These are phyloP conservation scores for Toxoplasma gondii DNA, from an alignment of 169 alveolate species.

Conservation along the genomic window DNA sequence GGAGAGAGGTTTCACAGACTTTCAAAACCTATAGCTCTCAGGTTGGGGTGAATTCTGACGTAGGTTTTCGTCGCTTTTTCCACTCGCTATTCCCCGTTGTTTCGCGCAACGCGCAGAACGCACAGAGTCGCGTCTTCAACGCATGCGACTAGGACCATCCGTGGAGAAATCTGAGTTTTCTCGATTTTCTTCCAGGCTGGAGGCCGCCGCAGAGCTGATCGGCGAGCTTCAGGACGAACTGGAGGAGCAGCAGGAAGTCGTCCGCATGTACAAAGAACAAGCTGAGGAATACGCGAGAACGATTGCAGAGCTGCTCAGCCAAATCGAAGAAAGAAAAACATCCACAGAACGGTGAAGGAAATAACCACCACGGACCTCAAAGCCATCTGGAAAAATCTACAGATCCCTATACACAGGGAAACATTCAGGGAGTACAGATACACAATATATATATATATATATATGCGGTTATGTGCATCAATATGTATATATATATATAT, in stretches of 20 bases:
- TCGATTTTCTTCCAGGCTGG: not conserved
- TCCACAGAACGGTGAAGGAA: not conserved
- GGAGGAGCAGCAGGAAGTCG: constrained; percentile 3
- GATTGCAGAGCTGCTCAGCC: not conserved
- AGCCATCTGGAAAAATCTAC: not conserved
- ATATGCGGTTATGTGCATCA: not conserved
- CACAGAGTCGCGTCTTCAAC: too few relatives aligned
- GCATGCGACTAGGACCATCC: too few relatives aligned
- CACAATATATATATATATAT: too few relatives aligned
- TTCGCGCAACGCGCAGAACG: too few relatives aligned
- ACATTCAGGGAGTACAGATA: not conserved
- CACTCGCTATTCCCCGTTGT: too few relatives aligned
- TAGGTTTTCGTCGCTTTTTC: too few relatives aligned
- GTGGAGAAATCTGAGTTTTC: too few relatives aligned
- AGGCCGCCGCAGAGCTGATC: not conserved
- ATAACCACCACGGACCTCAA: not conserved
- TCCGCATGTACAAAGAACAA: not conserved
- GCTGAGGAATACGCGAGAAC: not conserved
- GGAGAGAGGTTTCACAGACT: too few relatives aligned
- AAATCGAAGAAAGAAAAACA: not conserved
- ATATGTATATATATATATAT: too few relatives aligned
- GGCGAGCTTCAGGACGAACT: constrained; percentile 13
- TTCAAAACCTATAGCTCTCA: too few relatives aligned
- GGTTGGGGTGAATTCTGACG: too few relatives aligned
- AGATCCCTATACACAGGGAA: not conserved